Evolutionary conservation across 2,329 filamentous ascomycete genomes (phyloP), one percentile per base, ranked within the genome.

Genomic region (Chaetomium globosum): DNA sequence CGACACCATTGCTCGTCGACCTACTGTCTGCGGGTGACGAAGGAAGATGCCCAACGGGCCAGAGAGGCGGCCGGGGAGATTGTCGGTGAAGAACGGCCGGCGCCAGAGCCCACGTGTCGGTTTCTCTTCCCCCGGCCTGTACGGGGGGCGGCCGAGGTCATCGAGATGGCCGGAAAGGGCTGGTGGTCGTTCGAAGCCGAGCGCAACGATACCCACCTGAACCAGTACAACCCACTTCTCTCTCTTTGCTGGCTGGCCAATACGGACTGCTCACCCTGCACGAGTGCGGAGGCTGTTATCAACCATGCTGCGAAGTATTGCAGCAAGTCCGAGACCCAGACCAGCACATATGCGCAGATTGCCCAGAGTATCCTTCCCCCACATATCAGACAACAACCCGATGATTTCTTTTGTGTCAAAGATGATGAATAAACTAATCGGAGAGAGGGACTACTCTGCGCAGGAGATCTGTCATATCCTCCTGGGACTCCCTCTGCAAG

Each of bases 141-240:
- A 10, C 48, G 48, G 12, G 48, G 26, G 48, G 10, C 8, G 12
- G 48, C 48, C 48, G 48, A 49, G 48, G 48, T 49, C 48, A 49
- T 49, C 48, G 26, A 49, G 58, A 26, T 2, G 26, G 26, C 46
- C 21, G 46, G 46, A 9, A 48, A 48, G 46, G 21, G 46, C 46
- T 48, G 46, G 46, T 48, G 46, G 46, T 48, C 46, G 46, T 48
- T 48, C 46, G 46, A 48, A 19, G 46, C 46, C 46, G 46, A 48
- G 46, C 46, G 46, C 19, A 48, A 48, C 19, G 46, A 48, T 19
- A 48, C 46, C 13, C 46, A 48, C 21, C 21, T 48, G 3, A 48
- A 48, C 26, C 46, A 48, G 46, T 48, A 48, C 46, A 48, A 48
- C 46, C 46, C 46, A n/a, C 46, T 48, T 8, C 19, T 48, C 4